A percentile compares a stretch with the other conserved stretches of the same genome.
These are phyloP conservation scores for Pythium graminicola DNA, from an alignment of 352 stramenopile species.

Conservation along the genomic window DNA sequence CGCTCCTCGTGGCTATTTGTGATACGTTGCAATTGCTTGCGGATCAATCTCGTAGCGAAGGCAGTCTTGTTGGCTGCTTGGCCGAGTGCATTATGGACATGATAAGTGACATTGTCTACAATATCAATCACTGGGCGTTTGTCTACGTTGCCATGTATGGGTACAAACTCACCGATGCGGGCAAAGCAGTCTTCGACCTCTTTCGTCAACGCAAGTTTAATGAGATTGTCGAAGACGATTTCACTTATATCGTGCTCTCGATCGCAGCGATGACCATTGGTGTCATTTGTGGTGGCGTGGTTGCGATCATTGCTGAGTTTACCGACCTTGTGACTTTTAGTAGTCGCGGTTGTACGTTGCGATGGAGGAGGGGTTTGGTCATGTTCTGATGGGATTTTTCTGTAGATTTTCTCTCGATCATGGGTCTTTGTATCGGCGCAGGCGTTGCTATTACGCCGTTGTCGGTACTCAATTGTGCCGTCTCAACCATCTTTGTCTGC, in stretches of 20 bases:
- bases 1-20: slow-evolving; percentile 88
- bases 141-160: slow-evolving; percentile 91
- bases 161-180: slow-evolving; percentile 90
- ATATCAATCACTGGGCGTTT: slow-evolving; percentile 90
- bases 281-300: slow-evolving; percentile 54
- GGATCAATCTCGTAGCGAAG: slow-evolving; percentile 55
- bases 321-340: slow-evolving; percentile 47
- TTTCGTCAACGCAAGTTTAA: slow-evolving; percentile 90
- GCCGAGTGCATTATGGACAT: slow-evolving; percentile 74
- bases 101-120: slow-evolving; percentile 78
- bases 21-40: slow-evolving; percentile 75
- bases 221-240: slow-evolving; percentile 92
- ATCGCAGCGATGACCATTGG: slow-evolving; percentile 85
- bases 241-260: slow-evolving; percentile 86
- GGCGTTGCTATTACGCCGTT: slow-evolving; percentile 84
- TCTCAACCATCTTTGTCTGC: slow-evolving; percentile 95
- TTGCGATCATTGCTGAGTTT: slow-evolving; percentile 36
- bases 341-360: slow-evolving; percentile 42
- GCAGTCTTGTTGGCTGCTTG: slow-evolving; percentile 59
- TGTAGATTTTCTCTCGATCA: slow-evolving; percentile 49
- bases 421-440: slow-evolving; percentile 85
- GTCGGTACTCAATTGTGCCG: slow-evolving; percentile 87
- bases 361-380: too few species aligned
- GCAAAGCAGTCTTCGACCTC: slow-evolving; percentile 88
- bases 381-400: too few species aligned